A percentile compares a stretch with the other conserved stretches of the same genome.
Conservation (phyloP, 2,329 filamentous ascomycete species). For the Ophiostoma novo-ulmi region DNA sequence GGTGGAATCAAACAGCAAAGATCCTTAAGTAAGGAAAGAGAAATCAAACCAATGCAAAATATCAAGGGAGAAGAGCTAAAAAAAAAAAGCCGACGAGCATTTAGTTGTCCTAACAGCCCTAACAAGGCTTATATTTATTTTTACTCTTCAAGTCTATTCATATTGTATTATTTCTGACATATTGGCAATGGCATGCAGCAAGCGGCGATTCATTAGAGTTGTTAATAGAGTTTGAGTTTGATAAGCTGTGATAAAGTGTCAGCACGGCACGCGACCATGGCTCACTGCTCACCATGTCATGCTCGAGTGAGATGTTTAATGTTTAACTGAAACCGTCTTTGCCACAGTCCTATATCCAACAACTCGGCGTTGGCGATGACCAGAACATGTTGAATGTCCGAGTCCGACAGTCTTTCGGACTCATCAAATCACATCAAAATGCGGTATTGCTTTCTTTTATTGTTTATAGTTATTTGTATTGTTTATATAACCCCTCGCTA, state of each 20-base stretch:
- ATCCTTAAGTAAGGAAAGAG: background rate
- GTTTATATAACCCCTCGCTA: constrained; percentile 14
- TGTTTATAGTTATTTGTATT: constrained; percentile 10
- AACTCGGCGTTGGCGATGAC: background rate
- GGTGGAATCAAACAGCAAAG: background rate
- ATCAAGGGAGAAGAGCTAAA: background rate
- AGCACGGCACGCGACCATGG: constrained; percentile 6
- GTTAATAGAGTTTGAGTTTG: background rate
- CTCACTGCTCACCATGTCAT: background rate
- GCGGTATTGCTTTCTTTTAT: background rate
- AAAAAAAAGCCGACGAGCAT: background rate
- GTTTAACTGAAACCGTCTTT: background rate
- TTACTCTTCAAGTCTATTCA: background rate
- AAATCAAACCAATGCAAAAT: background rate
- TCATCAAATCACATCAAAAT: background rate
- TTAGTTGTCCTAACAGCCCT: background rate
- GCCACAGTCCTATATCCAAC: background rate
- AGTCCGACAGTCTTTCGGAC: background rate
- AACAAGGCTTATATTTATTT: background rate
- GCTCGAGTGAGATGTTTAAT: background rate
- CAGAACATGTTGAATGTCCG: background rate
- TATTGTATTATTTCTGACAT: background rate
- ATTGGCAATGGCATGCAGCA: background rate
- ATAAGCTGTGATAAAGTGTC: background rate
- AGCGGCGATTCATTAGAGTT: background rate